These are phyloP conservation scores for Penicillium sp. DNA, from an alignment of 2,329 filamentous ascomycete species.

Conservation along the genomic window DNA sequence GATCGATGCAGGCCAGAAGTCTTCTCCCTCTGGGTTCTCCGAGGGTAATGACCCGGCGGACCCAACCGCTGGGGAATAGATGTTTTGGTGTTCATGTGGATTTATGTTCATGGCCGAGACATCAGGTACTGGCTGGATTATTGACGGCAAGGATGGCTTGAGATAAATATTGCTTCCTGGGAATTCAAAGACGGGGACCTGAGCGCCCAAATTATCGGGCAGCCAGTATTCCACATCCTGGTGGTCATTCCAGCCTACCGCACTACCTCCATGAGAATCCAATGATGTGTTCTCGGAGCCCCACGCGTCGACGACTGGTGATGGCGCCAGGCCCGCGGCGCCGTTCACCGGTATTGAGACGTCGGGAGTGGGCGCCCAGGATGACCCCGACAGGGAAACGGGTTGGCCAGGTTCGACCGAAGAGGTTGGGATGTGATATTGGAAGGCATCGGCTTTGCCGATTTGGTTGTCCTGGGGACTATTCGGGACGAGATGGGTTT, in stretches of 20 bases:
- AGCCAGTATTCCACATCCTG: slow-evolving; percentile 37
- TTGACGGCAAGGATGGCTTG: slow-evolving; percentile 35
- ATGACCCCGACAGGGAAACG: slow-evolving; percentile 20
- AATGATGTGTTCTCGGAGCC: slow-evolving; percentile 21
- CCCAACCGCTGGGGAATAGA: slow-evolving; percentile 21
- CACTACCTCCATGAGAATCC: slow-evolving; percentile 20
- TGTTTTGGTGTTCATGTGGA: slow-evolving; percentile 15
- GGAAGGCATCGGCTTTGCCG: slow-evolving; percentile 20
- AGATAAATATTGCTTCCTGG: slow-evolving; percentile 38
- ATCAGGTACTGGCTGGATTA: slow-evolving; percentile 27
- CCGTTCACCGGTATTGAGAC: slow-evolving; percentile 23
- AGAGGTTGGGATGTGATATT: slow-evolving; percentile 23
- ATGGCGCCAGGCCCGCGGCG: slow-evolving; percentile 17
- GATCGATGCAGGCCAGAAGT: slow-evolving; percentile 41
- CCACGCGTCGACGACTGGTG: slow-evolving; percentile 24
- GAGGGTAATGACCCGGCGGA: slow-evolving; percentile 15
- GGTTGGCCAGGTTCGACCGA: slow-evolving; percentile 19
- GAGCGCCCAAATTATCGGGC: slow-evolving; percentile 34
- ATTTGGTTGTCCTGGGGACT: slow-evolving; percentile 13
- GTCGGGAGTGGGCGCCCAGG: slow-evolving; percentile 23
- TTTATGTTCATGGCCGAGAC: slow-evolving; percentile 21
- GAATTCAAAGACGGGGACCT: slow-evolving; percentile 35
- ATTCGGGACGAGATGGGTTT: slow-evolving; percentile 24
- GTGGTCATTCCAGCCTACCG: slow-evolving; percentile 28
- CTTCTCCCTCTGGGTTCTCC: slow-evolving; percentile 21